Percentiles rank a stretch among this genome's conserved stretches.
phyloP scores from a whole-genome alignment of 2,329 filamentous ascomycete genomes.

The Arthroderma uncinatum region DNA sequence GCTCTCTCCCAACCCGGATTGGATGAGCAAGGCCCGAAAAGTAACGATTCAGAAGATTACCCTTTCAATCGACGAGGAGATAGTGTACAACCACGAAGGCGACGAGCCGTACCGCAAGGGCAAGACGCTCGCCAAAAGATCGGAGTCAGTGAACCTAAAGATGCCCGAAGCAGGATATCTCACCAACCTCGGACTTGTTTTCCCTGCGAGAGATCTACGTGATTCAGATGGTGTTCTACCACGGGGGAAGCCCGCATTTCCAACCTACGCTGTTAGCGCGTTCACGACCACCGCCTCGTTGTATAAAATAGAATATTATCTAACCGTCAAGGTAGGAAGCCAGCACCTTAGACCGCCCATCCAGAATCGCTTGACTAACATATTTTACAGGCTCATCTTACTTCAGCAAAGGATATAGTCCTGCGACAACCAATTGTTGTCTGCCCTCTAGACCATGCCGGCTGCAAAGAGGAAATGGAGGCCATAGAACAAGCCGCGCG shows the following conservation, averaged over 20 bases:
- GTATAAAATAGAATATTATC: constrained; percentile 97
- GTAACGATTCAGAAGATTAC: constrained; percentile 93
- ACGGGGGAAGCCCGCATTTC: constrained; percentile 74
- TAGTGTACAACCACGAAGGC: constrained; percentile 96
- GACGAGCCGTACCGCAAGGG: constrained; percentile 86
- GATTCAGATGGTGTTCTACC: constrained; percentile 81
- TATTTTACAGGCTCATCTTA: constrained; percentile 62
- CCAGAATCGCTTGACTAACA: not conserved
- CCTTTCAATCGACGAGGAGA: constrained; percentile 88
- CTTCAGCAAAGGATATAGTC: constrained; percentile 74
- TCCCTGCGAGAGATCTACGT: constrained; percentile 77
- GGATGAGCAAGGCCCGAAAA: constrained; percentile 77
- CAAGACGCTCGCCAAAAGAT: constrained; percentile 75
- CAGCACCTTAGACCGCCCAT: constrained; percentile 7
- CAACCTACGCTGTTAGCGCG: constrained; percentile 73
- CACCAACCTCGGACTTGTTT: constrained; percentile 82
- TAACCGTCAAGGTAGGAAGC: constrained; percentile 71
- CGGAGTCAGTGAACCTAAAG: constrained; percentile 68
- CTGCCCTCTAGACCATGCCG: constrained; percentile 86
- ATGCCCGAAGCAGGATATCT: constrained; percentile 86
- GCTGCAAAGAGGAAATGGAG: constrained; percentile 97
- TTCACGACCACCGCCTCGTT: constrained; percentile 90
- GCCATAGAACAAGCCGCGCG: constrained; percentile 93
- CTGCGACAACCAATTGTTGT: constrained; percentile 90
- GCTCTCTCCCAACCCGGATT: constrained; percentile 81